Evolutionary conservation across 257 asterid genomes (phyloP).

Genomic region (Datura wrightii): DNA sequence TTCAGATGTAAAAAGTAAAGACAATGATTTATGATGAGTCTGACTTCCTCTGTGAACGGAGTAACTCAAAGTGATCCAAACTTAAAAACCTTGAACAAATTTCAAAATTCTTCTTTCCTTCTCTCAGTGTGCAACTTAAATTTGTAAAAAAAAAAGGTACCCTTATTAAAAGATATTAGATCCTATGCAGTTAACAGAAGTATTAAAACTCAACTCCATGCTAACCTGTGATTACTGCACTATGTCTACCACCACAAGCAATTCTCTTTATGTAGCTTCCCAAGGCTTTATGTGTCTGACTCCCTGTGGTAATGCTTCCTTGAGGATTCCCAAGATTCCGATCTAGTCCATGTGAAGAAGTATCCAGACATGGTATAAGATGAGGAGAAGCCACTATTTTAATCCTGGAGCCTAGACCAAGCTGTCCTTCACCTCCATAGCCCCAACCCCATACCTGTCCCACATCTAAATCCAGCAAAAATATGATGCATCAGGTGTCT

Average conservation of each 20-base stretch:
- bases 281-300: conserved; percentile 39
- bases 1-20: neutral
- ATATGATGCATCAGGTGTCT: conserved; percentile 69
- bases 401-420: conserved; percentile 77
- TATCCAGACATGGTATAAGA: conserved; percentile 68
- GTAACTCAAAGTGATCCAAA: conserved; percentile 5
- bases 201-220: neutral
- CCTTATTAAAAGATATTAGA: conserved; percentile 11
- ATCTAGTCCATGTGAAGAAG: conserved; percentile 54
- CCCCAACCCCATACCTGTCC: conserved; percentile 99
- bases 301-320: conserved; percentile 43
- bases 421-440: conserved; percentile 94
- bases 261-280: conserved; percentile 65
- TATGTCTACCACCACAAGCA: conserved; percentile 87
- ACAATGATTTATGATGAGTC: neutral
- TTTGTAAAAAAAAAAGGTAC: neutral
- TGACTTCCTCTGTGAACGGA: neutral
- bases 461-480: conserved; percentile 75
- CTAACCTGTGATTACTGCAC: conserved; percentile 76
- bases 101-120: neutral
- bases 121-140: conserved; percentile 25
- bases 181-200: conserved; percentile 5
- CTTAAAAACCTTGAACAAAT: neutral
- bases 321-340: conserved; percentile 37
- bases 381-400: conserved; percentile 86